Percentiles rank a stretch among this genome's conserved stretches.
phyloP scores from a whole-genome alignment of 106 monocot species.

The Acorus calamus region DNA sequence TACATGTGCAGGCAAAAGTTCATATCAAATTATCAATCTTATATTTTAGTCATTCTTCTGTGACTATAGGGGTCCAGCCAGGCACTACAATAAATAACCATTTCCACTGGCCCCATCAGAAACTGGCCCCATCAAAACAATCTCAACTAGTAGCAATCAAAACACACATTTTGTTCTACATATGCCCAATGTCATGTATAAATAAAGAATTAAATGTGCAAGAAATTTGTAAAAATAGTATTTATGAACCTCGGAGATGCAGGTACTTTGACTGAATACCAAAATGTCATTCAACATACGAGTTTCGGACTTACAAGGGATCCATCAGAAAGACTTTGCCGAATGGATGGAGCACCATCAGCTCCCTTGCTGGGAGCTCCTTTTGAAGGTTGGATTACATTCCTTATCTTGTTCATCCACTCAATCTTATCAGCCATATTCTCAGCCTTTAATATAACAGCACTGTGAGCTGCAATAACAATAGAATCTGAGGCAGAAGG shows the following conservation, averaged over 20 bases:
- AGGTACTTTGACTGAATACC: not conserved
- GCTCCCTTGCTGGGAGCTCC: constrained; percentile 32
- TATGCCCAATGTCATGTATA: too few relatives aligned
- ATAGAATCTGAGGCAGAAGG: not conserved
- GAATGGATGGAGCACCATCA: constrained; percentile 46
- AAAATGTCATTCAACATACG: not conserved
- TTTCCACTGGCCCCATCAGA: too few relatives aligned
- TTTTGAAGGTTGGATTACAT: constrained; percentile 52
- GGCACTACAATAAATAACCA: too few relatives aligned
- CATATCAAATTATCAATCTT: too few relatives aligned
- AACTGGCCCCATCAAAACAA: too few relatives aligned
- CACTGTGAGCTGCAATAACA: constrained; percentile 69
- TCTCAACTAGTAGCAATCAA: too few relatives aligned
- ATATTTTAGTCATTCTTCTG: too few relatives aligned
- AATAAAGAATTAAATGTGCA: too few relatives aligned
- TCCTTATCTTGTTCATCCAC: constrained; percentile 77
- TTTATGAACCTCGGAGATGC: not conserved
- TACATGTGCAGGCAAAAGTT: too few relatives aligned
- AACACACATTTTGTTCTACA: too few relatives aligned
- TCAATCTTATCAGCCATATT: constrained; percentile 76
- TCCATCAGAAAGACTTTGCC: constrained; percentile 91
- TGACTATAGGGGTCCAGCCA: too few relatives aligned
- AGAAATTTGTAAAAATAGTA: not conserved
- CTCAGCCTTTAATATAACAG: constrained; percentile 88
- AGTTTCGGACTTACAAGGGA: constrained; percentile 51